Percentiles rank a stretch among this genome's conserved stretches.
Conservation (phyloP, 2,329 filamentous ascomycete genomes). For the Botrytis pseudocinerea region DNA sequence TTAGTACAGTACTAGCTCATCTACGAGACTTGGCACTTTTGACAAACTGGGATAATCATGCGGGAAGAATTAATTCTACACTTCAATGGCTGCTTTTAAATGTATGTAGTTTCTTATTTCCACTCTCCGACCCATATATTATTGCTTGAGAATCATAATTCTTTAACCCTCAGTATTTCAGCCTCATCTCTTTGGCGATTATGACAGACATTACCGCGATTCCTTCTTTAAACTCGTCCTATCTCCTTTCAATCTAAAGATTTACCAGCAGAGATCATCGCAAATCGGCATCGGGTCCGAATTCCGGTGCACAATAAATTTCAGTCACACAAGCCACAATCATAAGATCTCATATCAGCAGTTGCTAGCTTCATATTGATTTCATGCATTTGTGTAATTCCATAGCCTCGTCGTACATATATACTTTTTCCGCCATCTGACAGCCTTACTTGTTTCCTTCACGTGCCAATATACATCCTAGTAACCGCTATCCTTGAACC, state of each 20-base stretch:
- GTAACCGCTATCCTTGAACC: background rate
- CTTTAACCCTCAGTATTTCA: background rate
- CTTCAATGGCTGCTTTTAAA: background rate
- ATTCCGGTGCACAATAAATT: background rate
- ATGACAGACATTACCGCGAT: background rate
- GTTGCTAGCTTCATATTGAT: background rate
- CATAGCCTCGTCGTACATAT: background rate
- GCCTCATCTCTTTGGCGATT: background rate
- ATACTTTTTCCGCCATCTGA: background rate
- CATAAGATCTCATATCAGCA: background rate
- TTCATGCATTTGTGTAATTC: background rate
- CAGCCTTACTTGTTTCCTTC: background rate
- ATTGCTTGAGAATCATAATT: background rate
- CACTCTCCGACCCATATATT: background rate
- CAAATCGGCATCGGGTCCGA: background rate
- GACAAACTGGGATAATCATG: background rate
- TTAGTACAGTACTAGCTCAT: background rate
- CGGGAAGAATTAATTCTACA: background rate
- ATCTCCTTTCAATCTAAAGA: background rate
- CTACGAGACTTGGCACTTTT: background rate
- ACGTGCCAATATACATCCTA: background rate
- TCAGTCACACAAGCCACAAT: background rate
- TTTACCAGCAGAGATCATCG: background rate
- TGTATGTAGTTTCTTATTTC: background rate
- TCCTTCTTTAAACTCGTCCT: background rate